Base-by-base conservation (phyloP, 805 yeast species). In the Candida maris region DNA sequence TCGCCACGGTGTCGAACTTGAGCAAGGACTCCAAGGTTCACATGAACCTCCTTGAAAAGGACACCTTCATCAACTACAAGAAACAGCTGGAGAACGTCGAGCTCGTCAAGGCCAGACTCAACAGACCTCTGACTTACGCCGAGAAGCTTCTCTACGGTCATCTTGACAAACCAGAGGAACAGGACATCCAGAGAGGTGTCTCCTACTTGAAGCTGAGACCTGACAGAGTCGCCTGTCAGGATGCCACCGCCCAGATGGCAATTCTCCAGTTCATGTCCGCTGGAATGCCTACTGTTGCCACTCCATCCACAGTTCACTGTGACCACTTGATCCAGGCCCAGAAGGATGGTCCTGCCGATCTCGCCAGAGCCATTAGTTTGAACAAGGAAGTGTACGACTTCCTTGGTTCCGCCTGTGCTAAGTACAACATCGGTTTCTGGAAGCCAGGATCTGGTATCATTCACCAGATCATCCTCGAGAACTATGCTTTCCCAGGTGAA, bases 241-340 rank as follows among this genome's bases (percentile, higher is more conserved):
- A 93, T 72, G 98, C 98, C n/a, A 85, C 96, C 21, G 98, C 98
- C 14, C 98, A 93, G 68, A 93, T 91, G 86, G 98, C 98, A n/a
- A 71, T 93, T 50, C 71, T 93, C 52, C 98, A 93, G 68, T 93
- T 93, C 70, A 93, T 93, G 96, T 87, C 97, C 36, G 91, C 96
- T 48, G 95, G 95, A 24, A 77, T 91, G 77, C 70, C 83, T 34
- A 64, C 77, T 24, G 91, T 96, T 14, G 84, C 85, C 5, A 95
- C 94, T 6, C 98, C 98, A 24, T 91, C 86, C 14, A 85, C 96
- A 5, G 91, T 93, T 46, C 98, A 93, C 66, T 93, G 98, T 70
- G 98, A 93, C 61, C 98, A 93, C 67, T 78, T 93, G 66, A 91
- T 93, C 63, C 97, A 89, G 42, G 98, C 97, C 49, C 89, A 87